A percentile compares a stretch with the other conserved stretches of the same genome.
These are phyloP conservation scores for Monilinia polystroma DNA, from an alignment of 2,329 filamentous ascomycete species.

Conservation along the genomic window DNA sequence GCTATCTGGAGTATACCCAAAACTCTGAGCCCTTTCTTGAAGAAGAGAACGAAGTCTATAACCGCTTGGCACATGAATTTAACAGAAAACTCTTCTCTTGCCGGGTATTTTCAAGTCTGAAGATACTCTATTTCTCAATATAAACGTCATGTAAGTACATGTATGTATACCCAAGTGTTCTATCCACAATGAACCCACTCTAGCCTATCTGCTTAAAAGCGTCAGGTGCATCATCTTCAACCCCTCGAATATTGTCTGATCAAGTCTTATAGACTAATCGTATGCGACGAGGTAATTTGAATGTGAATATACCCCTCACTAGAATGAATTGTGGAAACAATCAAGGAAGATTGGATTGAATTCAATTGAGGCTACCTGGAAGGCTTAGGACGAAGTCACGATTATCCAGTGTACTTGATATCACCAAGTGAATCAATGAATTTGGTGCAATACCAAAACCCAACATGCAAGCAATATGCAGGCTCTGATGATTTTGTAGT, in stretches of 20 bases:
- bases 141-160: conserved; percentile 8
- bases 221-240: conserved; percentile 15
- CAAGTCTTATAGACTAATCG: conserved; percentile 5
- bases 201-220: conserved; percentile 1
- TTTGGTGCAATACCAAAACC: neutral
- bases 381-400: neutral
- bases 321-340: neutral
- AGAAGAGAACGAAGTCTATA: conserved; percentile 1
- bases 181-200: conserved; percentile 12
- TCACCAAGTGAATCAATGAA: neutral
- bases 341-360: neutral
- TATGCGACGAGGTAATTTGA: neutral
- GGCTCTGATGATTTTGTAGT: neutral
- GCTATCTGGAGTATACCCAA: neutral
- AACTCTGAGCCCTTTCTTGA: neutral
- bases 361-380: no score
- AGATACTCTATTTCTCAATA: conserved; percentile 2
- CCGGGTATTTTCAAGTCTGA: neutral
- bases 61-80: conserved; percentile 18
- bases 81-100: conserved; percentile 9
- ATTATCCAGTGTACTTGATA: neutral
- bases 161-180: conserved; percentile 24
- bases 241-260: neutral
- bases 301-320: conserved; percentile 11
- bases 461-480: neutral